Base-by-base conservation (phyloP, 2,329 filamentous ascomycete species). In the Bimuria novae-zelandiae region DNA sequence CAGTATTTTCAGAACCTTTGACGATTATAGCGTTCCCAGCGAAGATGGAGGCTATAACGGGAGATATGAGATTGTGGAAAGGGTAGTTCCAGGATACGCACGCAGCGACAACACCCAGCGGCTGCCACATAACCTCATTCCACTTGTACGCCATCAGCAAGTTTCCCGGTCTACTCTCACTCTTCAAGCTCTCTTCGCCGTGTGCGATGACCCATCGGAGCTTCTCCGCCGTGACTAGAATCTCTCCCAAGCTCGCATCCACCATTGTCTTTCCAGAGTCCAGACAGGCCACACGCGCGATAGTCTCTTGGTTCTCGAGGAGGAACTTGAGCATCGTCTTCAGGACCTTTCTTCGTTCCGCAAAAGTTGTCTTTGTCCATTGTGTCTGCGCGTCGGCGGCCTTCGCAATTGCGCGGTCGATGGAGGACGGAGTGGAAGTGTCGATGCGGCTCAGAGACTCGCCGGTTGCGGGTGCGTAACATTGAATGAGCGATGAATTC, bases 231-330 rank as follows among this genome's bases (percentile, higher is more conserved):
- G 94, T 97, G 36, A 97, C 92, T 50, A 99, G 81, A 59, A 97
- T 92, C 80, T 99, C 94, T 47, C 94, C 94, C 51, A 99, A 86
- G 62, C 89, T 87, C 0, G 93, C 94, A 76, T 99, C 94, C 33
- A 97, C 86, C 79, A 93, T 89, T 1, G 95, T 97, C 81, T 99
- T 99, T 59, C 94, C 94, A 36, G 90, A 95, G 76, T 99, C 94
- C 30, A 96, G 81, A 68, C 90, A 95, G 44, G 92, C 93, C 25
- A 91, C 85, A 14, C 85, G 83, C 65, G 91, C 92, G 63, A 99
- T 95, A 22, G 88, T 82, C 60, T 93, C 89, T 72, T 97, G 92
- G 70, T 97, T 89, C 60, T 95, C 89, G 53, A 99, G 82, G 8
- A 99, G 82, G 63, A 92, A 87, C 74, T 87, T 88, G 63, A 96